A percentile compares a stretch with the other conserved stretches of the same genome.
These are phyloP conservation scores for Phytopythium vexans DNA, from an alignment of 352 stramenopile species.

Conservation along the genomic window DNA sequence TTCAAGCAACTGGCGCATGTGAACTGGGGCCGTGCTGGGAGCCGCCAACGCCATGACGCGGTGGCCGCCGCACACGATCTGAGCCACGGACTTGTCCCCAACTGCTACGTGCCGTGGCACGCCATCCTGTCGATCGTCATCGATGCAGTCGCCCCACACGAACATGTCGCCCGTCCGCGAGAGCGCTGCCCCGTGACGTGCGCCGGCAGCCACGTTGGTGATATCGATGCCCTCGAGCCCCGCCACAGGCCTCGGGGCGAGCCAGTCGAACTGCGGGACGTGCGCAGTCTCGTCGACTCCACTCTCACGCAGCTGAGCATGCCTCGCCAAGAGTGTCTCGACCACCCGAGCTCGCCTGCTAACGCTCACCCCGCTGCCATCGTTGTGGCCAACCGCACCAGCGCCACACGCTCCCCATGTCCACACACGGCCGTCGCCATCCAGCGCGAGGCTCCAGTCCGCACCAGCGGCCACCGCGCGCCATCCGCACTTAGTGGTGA, in stretches of 20 bases:
- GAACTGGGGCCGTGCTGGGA: too few species aligned
- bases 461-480: constrained; percentile 56
- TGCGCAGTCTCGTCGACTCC: not conserved
- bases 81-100: constrained; percentile 23
- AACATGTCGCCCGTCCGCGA: constrained; percentile 89
- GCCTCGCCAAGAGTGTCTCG: not conserved
- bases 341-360: not conserved
- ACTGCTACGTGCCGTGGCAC: not conserved
- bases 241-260: constrained; percentile 39
- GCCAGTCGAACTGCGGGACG: constrained; percentile 34
- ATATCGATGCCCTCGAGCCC: constrained; percentile 43
- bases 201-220: constrained; percentile 73
- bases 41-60: constrained; percentile 34
- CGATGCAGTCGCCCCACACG: constrained; percentile 69
- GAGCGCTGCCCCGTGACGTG: constrained; percentile 84
- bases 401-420: constrained; percentile 72
- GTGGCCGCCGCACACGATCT: constrained; percentile 47
- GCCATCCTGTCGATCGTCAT: constrained; percentile 7
- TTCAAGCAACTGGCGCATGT: too few species aligned
- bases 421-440: constrained; percentile 61
- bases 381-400: constrained; percentile 56
- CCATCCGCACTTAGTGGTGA: constrained; percentile 15
- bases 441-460: constrained; percentile 80
- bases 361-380: constrained; percentile 7
- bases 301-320: not conserved